phyloP scores from a whole-genome alignment of 1,284 basidiomycete species.

The Boletus sp. region DNA sequence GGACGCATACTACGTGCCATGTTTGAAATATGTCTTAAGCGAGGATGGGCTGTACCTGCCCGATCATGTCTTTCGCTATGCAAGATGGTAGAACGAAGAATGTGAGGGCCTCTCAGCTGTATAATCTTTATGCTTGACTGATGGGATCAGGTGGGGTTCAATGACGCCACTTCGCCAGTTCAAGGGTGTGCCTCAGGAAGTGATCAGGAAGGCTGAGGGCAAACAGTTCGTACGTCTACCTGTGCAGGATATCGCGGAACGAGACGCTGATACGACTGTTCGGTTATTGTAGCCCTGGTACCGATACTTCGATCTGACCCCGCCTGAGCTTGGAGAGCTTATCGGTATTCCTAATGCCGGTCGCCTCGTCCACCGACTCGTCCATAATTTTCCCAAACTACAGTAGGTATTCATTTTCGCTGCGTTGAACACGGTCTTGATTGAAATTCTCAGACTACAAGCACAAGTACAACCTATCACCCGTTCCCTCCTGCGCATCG shows the following conservation, averaged over 20 bases:
- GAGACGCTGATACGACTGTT: neutral
- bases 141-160: constrained; percentile 75
- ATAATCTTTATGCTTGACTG: neutral
- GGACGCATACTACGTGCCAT: constrained; percentile 94
- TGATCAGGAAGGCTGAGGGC: constrained; percentile 90
- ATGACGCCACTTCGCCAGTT: constrained; percentile 98
- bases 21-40: constrained; percentile 97
- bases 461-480: constrained; percentile 95
- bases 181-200: constrained; percentile 82
- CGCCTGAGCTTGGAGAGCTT: constrained; percentile 89
- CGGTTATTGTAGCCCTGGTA: constrained; percentile 74
- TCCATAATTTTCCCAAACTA: constrained; percentile 95
- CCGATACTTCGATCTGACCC: constrained; percentile 86
- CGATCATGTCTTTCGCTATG: constrained; percentile 90
- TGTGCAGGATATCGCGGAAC: neutral
- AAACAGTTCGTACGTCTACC: constrained; percentile 83
- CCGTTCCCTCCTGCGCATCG: constrained; percentile 81
- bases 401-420: constrained; percentile 51
- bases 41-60: constrained; percentile 96
- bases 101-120: constrained; percentile 45
- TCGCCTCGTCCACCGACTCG: constrained; percentile 87
- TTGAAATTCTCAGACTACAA: constrained; percentile 55
- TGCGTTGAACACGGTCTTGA: neutral
- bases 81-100: constrained; percentile 93
- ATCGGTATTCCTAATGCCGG: constrained; percentile 93